Percentiles rank a stretch among this genome's conserved stretches.
Conservation (phyloP, 1,284 basidiomycete genomes). For the Papiliotrema terrestris region DNA sequence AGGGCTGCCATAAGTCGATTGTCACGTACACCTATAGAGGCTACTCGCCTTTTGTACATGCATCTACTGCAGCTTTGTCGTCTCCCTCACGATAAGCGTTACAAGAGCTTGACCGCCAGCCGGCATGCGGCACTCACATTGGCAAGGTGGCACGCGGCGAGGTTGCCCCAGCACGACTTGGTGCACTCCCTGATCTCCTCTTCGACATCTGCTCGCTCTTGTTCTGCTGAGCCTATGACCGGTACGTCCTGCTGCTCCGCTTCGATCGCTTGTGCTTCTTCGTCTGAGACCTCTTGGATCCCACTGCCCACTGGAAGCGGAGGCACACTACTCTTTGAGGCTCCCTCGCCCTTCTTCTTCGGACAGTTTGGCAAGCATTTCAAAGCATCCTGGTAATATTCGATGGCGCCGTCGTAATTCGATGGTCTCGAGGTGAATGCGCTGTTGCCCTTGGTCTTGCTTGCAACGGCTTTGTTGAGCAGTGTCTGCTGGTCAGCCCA, state of each 20-base stretch:
- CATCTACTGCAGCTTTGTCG: constrained; percentile 49
- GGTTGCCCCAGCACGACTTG: constrained; percentile 43
- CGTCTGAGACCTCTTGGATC: constrained; percentile 42
- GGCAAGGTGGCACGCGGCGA: constrained; percentile 38
- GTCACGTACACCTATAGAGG: background rate
- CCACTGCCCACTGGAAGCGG: constrained; percentile 10
- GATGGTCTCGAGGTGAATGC: constrained; percentile 32
- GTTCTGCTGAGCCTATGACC: background rate
- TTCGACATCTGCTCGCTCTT: constrained; percentile 21
- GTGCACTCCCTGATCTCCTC: constrained; percentile 28
- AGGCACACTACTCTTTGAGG: constrained; percentile 1
- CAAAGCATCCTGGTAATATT: constrained; percentile 31
- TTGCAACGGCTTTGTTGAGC: constrained; percentile 14
- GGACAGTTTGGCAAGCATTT: constrained; percentile 19
- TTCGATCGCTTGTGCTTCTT: constrained; percentile 37
- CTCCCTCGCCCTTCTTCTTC: background rate
- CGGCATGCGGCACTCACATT: constrained; percentile 18
- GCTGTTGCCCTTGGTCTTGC: constrained; percentile 39
- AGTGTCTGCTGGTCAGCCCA: constrained; percentile 17
- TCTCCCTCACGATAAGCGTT: constrained; percentile 46
- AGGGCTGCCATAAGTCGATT: constrained; percentile 58
- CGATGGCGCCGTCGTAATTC: constrained; percentile 24
- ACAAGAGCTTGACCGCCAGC: too few relatives aligned
- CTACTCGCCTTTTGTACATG: constrained; percentile 43
- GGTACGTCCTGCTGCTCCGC: constrained; percentile 2